Conservation (phyloP, 1,139 yeast species). For the Starmera stellimalicola region DNA sequence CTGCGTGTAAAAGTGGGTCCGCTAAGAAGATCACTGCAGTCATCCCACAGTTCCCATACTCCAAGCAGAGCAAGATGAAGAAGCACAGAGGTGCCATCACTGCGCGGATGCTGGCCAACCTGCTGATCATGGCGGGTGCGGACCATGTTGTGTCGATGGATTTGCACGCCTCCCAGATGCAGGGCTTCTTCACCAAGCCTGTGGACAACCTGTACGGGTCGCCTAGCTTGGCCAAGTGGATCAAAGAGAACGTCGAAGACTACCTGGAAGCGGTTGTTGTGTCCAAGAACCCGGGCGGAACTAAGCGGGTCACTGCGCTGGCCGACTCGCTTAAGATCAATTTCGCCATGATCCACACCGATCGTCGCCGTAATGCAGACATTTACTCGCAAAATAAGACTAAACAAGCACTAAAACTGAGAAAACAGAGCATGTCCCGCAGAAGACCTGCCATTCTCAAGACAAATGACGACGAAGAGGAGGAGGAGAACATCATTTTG, state of each 20-base stretch:
- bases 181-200: constrained; percentile 95
- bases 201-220: constrained; percentile 95
- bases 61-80: constrained; percentile 96
- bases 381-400: constrained; percentile 36
- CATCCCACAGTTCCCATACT: constrained; percentile 94
- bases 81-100: constrained; percentile 98
- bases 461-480: constrained; percentile 42
- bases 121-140: constrained; percentile 96
- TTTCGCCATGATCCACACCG: constrained; percentile 98
- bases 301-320: constrained; percentile 92
- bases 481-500: constrained; percentile 58
- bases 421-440: constrained; percentile 29
- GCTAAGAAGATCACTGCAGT: constrained; percentile 97
- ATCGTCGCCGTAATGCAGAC: constrained; percentile 84
- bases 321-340: constrained; percentile 93
- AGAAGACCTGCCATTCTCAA: constrained; percentile 24
- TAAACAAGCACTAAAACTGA: constrained; percentile 20
- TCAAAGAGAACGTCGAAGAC: constrained; percentile 78
- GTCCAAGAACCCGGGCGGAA: constrained; percentile 97
- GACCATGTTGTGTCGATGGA: constrained; percentile 99
- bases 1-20: constrained; percentile 96
- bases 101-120: constrained; percentile 96
- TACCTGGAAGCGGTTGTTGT: constrained; percentile 82
- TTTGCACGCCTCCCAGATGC: constrained; percentile 97
- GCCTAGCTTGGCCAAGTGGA: constrained; percentile 95